Evolutionary conservation across 495 filamentous ascomycete genomes (phyloP), one percentile per base, ranked within the genome.

Genomic region (Lindgomyces ingoldianus): DNA sequence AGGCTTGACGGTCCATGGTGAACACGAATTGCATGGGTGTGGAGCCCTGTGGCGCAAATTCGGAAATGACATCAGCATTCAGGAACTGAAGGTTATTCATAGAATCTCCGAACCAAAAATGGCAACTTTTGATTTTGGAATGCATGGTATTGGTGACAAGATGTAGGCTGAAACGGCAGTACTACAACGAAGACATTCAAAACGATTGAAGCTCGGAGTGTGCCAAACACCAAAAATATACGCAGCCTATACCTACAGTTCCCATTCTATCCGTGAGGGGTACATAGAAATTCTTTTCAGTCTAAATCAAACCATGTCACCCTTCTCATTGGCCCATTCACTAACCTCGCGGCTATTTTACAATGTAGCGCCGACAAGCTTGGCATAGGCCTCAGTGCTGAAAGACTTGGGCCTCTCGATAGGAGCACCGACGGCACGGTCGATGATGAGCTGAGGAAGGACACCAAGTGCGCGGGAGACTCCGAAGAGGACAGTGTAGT

Each of bases 401-500:
- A 96, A 98, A 65, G 87, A 91, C 89, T 98, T 98, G 76, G 94
- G 94, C 69, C 89, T 75, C 83, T 91, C 89, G 71, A 91, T 91
- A 57, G 89, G 89, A 71, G 86, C 85, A 70, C 94, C 94, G 57
- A 98, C 85, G 62, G 94, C 94, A 78, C 94, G 95, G 85, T 98
- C 94, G 75, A 98, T 97, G 85, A 98, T 98, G 74, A 98, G 84
- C 84, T 98, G 94, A 63, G 94, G 95, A 62, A 98, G 87, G 64
- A 98, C 94, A 87, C 94, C 94, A 70, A 98, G 88, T 68, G 95
- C 94, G 76, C 94, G 89, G 67, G 92, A 96, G 21, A 98, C 95
- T 84, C 94, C 94, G 80, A 98, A 98, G 72, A 98, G 88, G 57
- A 98, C 94, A 61, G 94, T 98, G 87, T 98, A 98, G 87, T 94